These are phyloP conservation scores for Withania somnifera DNA, from an alignment of 305 asterid genomes.

Conservation along the genomic window DNA sequence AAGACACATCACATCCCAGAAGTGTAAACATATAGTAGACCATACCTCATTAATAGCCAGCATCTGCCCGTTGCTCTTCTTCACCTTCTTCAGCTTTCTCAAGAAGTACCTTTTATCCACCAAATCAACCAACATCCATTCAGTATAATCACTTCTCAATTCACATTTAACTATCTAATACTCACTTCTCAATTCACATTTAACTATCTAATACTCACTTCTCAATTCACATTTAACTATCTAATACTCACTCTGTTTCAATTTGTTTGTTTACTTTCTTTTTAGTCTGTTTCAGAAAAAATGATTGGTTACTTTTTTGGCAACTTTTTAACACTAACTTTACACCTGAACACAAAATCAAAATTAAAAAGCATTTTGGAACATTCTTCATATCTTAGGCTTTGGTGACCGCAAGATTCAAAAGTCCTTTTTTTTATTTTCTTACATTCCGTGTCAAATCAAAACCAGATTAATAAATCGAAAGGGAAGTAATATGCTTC, in stretches of 20 bases:
- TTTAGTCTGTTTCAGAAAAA: no score
- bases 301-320: no score
- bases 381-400: no score
- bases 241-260: neutral
- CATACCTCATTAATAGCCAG: slow-evolving; percentile 17
- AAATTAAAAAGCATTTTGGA: no score
- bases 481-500: neutral
- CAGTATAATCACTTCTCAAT: neutral
- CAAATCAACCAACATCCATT: neutral
- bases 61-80: slow-evolving; percentile 16
- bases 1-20: neutral
- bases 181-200: neutral
- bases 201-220: neutral
- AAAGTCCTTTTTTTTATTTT: no score
- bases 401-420: no score
- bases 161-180: neutral
- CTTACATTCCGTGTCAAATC: no score
- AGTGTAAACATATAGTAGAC: neutral
- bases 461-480: no score
- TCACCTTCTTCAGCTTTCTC: slow-evolving; percentile 17
- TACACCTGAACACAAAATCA: no score
- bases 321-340: no score
- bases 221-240: neutral
- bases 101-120: slow-evolving; percentile 4
- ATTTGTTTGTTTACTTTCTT: neutral